phyloP scores from a whole-genome alignment of 225 moss, liverwort and hornwort genomes.

The Physcomitrellopsis africana region DNA sequence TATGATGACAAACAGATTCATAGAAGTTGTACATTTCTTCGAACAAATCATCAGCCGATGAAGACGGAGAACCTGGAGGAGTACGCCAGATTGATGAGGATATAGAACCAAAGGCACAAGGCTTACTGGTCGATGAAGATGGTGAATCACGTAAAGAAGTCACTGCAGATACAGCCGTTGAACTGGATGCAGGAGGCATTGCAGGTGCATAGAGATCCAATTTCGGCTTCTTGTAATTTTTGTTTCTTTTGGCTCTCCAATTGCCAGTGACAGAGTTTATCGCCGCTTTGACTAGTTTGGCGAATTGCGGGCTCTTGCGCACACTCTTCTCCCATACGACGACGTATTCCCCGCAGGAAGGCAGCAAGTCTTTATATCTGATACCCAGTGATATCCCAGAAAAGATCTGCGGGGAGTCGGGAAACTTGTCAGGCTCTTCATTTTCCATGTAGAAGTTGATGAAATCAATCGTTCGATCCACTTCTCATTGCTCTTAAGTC shows the following conservation, averaged over 20 bases:
- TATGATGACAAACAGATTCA: background rate
- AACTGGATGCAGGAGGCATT: too few species aligned
- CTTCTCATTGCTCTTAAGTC: slow-evolving; percentile 24
- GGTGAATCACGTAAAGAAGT: too few species aligned
- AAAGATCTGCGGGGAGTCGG: slow-evolving; percentile 37
- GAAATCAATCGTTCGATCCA: slow-evolving; percentile 28
- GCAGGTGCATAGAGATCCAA: too few species aligned
- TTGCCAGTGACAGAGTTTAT: too few species aligned
- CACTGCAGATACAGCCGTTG: too few species aligned
- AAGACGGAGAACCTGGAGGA: slow-evolving; percentile 4
- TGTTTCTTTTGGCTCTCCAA: too few species aligned
- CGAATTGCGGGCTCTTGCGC: too few species aligned
- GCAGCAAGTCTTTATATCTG: slow-evolving; percentile 23
- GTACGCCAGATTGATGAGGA: slow-evolving; percentile 27
- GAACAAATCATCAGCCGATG: slow-evolving; percentile 25
- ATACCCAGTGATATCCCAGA: slow-evolving; percentile 9
- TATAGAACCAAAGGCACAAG: slow-evolving; percentile 21
- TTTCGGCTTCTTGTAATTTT: too few species aligned
- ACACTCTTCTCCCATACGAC: too few species aligned
- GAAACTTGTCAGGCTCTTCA: background rate
- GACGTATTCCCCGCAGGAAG: slow-evolving; percentile 39
- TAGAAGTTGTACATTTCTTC: slow-evolving; percentile 1
- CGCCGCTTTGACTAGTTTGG: too few species aligned
- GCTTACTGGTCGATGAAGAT: too few species aligned
- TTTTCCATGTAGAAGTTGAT: slow-evolving; percentile 32